Percentiles rank a stretch among this genome's conserved stretches.
Conservation (phyloP, 345 rosid species). For the Linum tenue region DNA sequence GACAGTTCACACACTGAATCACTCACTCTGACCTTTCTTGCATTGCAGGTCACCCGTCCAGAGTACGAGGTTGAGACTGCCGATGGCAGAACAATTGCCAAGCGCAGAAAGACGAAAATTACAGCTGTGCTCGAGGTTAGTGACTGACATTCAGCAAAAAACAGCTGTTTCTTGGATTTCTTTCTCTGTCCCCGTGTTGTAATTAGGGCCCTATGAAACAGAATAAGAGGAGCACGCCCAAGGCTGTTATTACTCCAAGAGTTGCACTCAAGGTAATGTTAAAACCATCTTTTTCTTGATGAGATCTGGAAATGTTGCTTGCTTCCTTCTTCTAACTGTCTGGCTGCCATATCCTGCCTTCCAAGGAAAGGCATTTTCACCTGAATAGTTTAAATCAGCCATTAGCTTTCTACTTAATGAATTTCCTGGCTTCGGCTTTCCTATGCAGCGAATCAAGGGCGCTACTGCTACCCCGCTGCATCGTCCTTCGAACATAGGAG, state of each 20-base stretch:
- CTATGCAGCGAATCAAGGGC: constrained; percentile 38
- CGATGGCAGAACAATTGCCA: constrained; percentile 55
- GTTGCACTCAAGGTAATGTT: constrained; percentile 39
- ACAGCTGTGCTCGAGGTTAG: constrained; percentile 73
- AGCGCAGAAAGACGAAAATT: constrained; percentile 57
- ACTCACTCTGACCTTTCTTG: background rate
- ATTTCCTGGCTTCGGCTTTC: background rate
- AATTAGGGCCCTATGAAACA: constrained; percentile 56
- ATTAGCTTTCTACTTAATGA: background rate
- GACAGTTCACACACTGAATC: no score
- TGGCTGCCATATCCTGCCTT: no score
- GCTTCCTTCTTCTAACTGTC: background rate
- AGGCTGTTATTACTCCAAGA: constrained; percentile 35
- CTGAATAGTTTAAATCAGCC: background rate
- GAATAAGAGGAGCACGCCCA: constrained; percentile 43
- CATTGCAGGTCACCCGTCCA: constrained; percentile 54
- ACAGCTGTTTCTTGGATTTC: background rate
- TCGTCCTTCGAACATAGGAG: constrained; percentile 66
- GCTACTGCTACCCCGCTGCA: constrained; percentile 15
- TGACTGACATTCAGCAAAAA: constrained; percentile 2
- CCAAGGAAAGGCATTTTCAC: no score
- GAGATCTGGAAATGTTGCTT: background rate
- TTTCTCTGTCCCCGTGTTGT: constrained; percentile 3
- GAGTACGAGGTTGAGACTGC: constrained; percentile 67
- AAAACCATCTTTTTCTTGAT: no score